Conservation (phyloP, 2,329 filamentous ascomycete species). For the Didymella arachidicola region DNA sequence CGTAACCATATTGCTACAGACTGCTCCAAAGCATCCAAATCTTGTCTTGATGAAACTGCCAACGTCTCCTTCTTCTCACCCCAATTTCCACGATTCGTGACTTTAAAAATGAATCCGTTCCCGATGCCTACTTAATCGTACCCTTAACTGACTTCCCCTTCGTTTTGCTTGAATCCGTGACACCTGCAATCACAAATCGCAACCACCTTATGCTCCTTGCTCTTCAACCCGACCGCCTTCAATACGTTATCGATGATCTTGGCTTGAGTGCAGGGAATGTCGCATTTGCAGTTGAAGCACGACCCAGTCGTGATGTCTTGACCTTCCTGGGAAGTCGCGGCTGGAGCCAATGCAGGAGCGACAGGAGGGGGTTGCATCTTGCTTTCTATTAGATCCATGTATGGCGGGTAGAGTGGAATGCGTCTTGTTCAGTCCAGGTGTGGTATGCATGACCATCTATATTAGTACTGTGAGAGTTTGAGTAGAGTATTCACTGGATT, state of each 20-base stretch:
- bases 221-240: background rate
- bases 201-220: background rate
- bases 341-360: background rate
- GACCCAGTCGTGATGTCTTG: background rate
- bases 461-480: no score
- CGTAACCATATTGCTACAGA: no score
- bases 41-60: no score
- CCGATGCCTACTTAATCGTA: no score
- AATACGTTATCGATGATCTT: background rate
- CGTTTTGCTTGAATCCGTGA: background rate
- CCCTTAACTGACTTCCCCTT: background rate
- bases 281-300: slow-evolving; percentile 1
- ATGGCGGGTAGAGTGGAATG: background rate
- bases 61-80: no score
- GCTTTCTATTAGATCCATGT: background rate
- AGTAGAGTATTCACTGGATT: no score
- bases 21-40: no score
- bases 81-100: no score
- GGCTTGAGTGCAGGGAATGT: background rate
- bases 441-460: no score
- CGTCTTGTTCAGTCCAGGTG: no score
- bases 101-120: no score
- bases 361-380: background rate
- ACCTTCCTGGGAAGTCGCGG: background rate
- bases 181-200: background rate